phyloP scores from a whole-genome alignment of 257 asterid species.

The Solanum sitiens region DNA sequence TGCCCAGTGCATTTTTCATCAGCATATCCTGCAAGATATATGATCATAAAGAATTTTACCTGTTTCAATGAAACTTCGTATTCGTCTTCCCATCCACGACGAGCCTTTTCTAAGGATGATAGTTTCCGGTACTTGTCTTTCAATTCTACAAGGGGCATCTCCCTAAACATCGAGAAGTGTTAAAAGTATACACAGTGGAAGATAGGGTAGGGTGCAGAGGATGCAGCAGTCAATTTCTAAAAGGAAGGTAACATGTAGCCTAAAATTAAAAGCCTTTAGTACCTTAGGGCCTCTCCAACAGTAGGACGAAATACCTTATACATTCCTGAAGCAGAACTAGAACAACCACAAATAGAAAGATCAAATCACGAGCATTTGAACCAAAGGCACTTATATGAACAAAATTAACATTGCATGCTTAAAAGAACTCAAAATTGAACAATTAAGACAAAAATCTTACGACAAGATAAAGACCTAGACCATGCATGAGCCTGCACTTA shows the following conservation, averaged over 20 bases:
- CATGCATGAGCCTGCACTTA: not conserved
- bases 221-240: not conserved
- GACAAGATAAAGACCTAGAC: not conserved
- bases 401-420: not conserved
- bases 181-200: not conserved
- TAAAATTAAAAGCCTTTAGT: not conserved
- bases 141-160: conserved; percentile 75
- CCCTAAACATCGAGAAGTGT: conserved; percentile 47
- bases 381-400: not conserved
- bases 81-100: conserved; percentile 79
- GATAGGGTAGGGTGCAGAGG: not conserved
- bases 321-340: conserved; percentile 66
- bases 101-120: conserved; percentile 59
- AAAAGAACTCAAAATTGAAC: not conserved
- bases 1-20: not conserved
- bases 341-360: conserved; percentile 11
- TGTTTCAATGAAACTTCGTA: conserved; percentile 75
- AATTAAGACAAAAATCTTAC: not conserved
- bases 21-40: not conserved
- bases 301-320: conserved; percentile 85
- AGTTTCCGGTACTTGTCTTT: conserved; percentile 78
- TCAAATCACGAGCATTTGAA: not conserved
- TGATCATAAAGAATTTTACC: conserved; percentile 24
- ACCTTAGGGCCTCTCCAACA: conserved; percentile 92
- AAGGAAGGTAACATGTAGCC: not conserved